Evolutionary conservation across 2,329 filamentous ascomycete genomes (phyloP), one percentile per base, ranked within the genome.

Genomic region (Ophiobolus disseminans): DNA sequence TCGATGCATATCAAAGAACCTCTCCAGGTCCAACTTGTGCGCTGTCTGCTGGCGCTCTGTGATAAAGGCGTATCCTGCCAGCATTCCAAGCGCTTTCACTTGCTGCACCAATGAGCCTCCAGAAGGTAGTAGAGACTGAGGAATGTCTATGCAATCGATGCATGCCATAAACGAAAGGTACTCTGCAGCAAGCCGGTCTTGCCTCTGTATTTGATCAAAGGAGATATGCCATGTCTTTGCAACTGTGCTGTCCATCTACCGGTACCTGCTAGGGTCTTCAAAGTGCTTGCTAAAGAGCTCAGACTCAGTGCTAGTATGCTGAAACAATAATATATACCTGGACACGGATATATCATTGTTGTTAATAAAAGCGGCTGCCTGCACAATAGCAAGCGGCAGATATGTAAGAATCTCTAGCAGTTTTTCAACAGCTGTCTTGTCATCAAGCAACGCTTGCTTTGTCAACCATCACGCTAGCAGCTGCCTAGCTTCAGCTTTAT

Each of bases 161-260:
- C n/a, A n/a, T n/a, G n/a, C n/a, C n/a, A n/a, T n/a, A n/a, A 43
- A 69, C 10, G 57, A 71, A 19, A 76, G 57, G 40, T 70, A 70
- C 13, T 72, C 62, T 2, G 59, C 60, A 5, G 74, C 74, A n/a
- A 73, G 41, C 14, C 44, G 32, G 48, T 75, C 50, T 11, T 57
- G 25, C 16, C 48, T 43, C 30, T 54, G 58, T 21, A 76, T 75
- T 30, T 73, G 62, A 6, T 70, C 49, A 38, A 76, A 75, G 11
- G 71, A 73, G 23, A 75, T 66, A 4, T 69, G 51, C 72, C 67
- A 76, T 19, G 70, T 75, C 9, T 58, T 69, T 6, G 65, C 63
- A 21, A 76, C 60, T 7, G 73, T 56, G 48, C 70, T 74, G 34
- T 65, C 53, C 9, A 62, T 57, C 7, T 63, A 55, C 4, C 38